Evolutionary conservation across 2,329 filamentous ascomycete species (phyloP), one percentile per base, ranked within the genome.

Genomic region (Apiospora aurea): DNA sequence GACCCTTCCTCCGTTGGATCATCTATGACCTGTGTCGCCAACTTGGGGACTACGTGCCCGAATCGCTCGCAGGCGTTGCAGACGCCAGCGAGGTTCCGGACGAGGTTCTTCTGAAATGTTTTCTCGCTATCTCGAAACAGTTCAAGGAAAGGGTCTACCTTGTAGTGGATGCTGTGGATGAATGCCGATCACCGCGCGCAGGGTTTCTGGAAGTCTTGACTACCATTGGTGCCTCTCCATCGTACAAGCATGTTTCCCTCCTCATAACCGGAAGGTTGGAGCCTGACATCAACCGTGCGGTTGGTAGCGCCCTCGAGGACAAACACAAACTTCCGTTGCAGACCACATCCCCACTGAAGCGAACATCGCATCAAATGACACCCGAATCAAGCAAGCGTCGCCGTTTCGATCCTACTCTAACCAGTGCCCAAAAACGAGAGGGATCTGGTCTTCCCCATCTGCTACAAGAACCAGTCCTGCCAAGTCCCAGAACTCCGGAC

Each of bases 141-240:
- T 77, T 77, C 46, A 64, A 46, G 24, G 51, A 53, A 11, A 73
- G 72, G 11, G 75, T 78, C 10, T 78, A 76, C 49, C 43, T 81
- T 1, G 71, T 78, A 8, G 66, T 80, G 3, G 79, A 80, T 57
- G 79, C 79, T 14, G 72, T 80, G 11, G 79, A 80, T 64, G 79
- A 80, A 68, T 80, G 79, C 46, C 72, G 66, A 4, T 13, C 8
- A 38, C 74, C 78, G 34, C 70, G 76, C 29, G 57, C 47, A 0
- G 71, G 73, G 21, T 72, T 79, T 2, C 73, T 79, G 3, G 71
- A 72, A 0, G 67, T 75, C 29, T 49, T 81, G 34, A 69, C 72
- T 4, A 71, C 69, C 13, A 73, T 81, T 44, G 75, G 76, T 6
- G 77, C 74, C 16, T 70, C 75, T 10, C n/a, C 71, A 4, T 57